A percentile compares a stretch with the other conserved stretches of the same genome.
Evolutionary conservation across 306 rosid species (phyloP).

Genomic region (Urtica urens): DNA sequence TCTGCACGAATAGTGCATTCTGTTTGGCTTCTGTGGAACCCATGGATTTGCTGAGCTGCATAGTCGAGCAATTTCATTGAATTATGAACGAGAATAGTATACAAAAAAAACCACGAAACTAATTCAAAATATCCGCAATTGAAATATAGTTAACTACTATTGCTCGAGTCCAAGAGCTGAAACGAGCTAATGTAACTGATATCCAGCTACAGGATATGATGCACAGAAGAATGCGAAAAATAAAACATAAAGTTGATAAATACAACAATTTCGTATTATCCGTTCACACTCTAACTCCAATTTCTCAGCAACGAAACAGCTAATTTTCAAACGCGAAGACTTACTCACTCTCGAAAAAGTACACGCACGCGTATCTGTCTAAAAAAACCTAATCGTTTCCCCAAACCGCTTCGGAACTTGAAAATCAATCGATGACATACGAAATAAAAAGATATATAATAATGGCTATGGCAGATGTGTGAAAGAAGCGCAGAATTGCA

Average conservation of each 20-base stretch:
- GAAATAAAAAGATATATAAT: neutral
- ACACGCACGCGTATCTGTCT: no score
- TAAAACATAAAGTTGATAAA: no score
- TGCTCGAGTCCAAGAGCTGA: no score
- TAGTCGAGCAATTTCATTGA: no score
- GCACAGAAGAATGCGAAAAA: no score
- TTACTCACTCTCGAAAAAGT: no score
- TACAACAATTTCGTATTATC: neutral
- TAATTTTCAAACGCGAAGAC: neutral
- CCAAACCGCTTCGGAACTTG: constrained; percentile 12
- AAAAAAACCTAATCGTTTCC: neutral
- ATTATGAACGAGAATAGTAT: no score
- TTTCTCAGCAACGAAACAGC: constrained; percentile 17
- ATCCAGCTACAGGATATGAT: no score
- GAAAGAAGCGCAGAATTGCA: neutral
- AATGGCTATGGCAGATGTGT: neutral
- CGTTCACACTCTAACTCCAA: neutral
- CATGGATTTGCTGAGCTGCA: constrained; percentile 42
- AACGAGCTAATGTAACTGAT: no score
- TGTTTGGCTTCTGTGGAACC: constrained; percentile 18
- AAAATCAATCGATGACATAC: neutral
- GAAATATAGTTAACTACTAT: no score
- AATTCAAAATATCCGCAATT: no score
- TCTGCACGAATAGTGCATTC: constrained; percentile 23
- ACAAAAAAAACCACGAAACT: no score